Conservation (phyloP, 1,284 basidiomycete species). For the Cryptococcus floricola region DNA sequence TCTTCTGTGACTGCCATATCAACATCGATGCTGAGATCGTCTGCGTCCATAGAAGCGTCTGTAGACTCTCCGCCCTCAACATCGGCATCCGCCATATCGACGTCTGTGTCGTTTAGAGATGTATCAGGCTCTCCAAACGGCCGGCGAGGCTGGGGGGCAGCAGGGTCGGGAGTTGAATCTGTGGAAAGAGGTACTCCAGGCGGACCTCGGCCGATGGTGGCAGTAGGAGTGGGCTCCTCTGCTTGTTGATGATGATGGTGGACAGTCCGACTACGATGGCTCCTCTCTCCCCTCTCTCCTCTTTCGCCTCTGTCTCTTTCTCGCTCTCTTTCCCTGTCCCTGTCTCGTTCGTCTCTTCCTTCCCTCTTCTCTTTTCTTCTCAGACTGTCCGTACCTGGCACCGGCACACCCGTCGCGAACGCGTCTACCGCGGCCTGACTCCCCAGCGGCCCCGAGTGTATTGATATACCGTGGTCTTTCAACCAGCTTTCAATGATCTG, state of each 20-base stretch:
- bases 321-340: conserved; percentile 2
- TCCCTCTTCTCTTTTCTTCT: conserved; percentile 4
- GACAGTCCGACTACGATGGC: too few species aligned
- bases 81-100: conserved; percentile 48
- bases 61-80: conserved; percentile 41
- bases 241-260: not conserved
- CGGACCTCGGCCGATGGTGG: too few species aligned
- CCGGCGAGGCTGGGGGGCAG: not conserved
- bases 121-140: conserved; percentile 1
- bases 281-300: not conserved
- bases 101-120: conserved; percentile 32
- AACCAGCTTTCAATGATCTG: conserved; percentile 93
- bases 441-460: conserved; percentile 44
- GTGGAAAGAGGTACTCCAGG: not conserved
- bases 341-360: not conserved
- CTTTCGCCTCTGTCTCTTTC: not conserved
- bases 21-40: conserved; percentile 37
- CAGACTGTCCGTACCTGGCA: conserved; percentile 40
- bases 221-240: not conserved
- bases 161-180: too few species aligned
- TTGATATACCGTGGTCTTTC: conserved; percentile 63
- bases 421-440: conserved; percentile 61
- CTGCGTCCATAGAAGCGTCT: conserved; percentile 25
- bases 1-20: conserved; percentile 1
- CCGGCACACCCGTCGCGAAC: conserved; percentile 51